A percentile compares a stretch with the other conserved stretches of the same genome.
phyloP scores from a whole-genome alignment of 306 rosid species.

The Canavalia ensiformis region DNA sequence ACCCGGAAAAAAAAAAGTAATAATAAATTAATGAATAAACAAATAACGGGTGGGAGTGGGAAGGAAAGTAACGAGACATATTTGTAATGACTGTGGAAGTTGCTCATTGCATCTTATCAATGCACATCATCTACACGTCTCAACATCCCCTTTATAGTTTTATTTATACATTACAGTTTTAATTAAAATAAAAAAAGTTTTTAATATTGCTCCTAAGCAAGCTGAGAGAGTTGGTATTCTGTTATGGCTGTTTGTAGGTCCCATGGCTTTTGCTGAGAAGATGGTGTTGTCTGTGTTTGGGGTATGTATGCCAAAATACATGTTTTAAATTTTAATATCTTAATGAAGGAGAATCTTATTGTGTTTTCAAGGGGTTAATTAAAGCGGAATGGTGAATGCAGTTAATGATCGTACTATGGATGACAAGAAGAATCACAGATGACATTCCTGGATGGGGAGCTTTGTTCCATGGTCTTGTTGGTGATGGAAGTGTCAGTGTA shows the following conservation, averaged over 20 bases:
- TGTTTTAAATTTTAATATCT: not conserved
- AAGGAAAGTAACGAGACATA: too few relatives aligned
- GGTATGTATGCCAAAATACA: conserved; percentile 52
- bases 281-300: conserved; percentile 75
- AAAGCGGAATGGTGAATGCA: conserved; percentile 40
- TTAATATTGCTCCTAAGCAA: not conserved
- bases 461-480: conserved; percentile 78
- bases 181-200: not conserved
- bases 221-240: not conserved
- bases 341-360: not conserved
- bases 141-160: not conserved
- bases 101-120: conserved; percentile 10
- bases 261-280: conserved; percentile 92
- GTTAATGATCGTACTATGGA: conserved; percentile 82
- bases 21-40: too few relatives aligned
- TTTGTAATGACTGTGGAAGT: not conserved
- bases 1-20: too few relatives aligned
- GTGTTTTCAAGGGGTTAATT: conserved; percentile 13
- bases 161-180: not conserved
- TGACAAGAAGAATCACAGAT: conserved; percentile 89
- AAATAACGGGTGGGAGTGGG: too few relatives aligned
- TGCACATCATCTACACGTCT: not conserved
- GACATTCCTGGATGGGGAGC: conserved; percentile 95
- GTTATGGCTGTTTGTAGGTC: conserved; percentile 60
- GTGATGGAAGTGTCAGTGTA: conserved; percentile 92